Conservation (phyloP, 2,329 filamentous ascomycete genomes). For the Pseudogymnoascus sp. region DNA sequence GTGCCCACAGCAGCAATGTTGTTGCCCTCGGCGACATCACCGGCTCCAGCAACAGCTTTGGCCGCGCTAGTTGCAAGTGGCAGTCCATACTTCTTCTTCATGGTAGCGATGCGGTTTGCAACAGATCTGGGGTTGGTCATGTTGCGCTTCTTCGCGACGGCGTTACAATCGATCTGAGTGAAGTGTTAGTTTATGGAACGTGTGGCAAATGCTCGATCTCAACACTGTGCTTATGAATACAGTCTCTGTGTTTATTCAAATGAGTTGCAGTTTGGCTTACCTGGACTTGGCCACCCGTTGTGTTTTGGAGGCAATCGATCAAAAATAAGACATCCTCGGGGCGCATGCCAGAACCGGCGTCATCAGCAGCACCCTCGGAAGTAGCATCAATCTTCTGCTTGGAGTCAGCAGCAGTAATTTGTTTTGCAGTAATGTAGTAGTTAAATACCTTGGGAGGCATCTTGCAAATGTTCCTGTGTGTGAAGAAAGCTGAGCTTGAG, state of each 20-base stretch:
- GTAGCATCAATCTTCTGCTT: neutral
- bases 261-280: slow-evolving; percentile 17
- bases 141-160: slow-evolving; percentile 17
- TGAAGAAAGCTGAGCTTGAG: neutral
- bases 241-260: neutral
- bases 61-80: slow-evolving; percentile 13
- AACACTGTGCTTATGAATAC: neutral
- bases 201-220: neutral
- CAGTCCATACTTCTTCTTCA: slow-evolving; percentile 26
- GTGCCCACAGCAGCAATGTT: neutral
- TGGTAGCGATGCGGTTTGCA: slow-evolving; percentile 17
- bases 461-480: neutral
- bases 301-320: slow-evolving; percentile 21
- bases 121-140: slow-evolving; percentile 21
- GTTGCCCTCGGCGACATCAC: slow-evolving; percentile 6
- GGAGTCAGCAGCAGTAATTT: neutral
- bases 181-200: neutral
- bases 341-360: slow-evolving; percentile 13
- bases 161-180: slow-evolving; percentile 19
- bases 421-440: neutral
- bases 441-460: neutral
- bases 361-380: neutral
- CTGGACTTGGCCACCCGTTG: slow-evolving; percentile 18
- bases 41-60: neutral
- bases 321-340: slow-evolving; percentile 21